Evolutionary conservation across 1,139 yeast species (phyloP).

Genomic region (Candida sojae): DNA sequence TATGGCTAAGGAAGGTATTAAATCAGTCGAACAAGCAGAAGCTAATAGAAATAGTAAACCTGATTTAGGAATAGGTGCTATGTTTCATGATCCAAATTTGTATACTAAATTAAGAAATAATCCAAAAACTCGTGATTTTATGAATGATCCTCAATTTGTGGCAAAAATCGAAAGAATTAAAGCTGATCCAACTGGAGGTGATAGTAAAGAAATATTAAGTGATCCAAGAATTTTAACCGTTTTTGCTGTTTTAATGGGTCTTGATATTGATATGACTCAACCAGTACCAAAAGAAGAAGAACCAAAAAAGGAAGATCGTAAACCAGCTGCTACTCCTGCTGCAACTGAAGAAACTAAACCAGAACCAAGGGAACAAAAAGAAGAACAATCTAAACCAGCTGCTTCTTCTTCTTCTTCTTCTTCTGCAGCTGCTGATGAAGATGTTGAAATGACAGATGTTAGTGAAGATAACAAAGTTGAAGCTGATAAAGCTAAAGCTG

Average conservation of each 20-base stretch:
- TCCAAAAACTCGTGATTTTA: conserved; percentile 84
- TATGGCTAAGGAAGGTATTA: conserved; percentile 84
- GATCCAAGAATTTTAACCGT: conserved; percentile 91
- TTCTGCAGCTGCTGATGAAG: conserved; percentile 21
- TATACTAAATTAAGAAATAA: conserved; percentile 73
- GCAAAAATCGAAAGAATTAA: conserved; percentile 67
- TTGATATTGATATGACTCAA: conserved; percentile 56
- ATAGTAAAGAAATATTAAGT: conserved; percentile 60
- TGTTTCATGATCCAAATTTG: conserved; percentile 80
- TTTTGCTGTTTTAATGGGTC: conserved; percentile 84
- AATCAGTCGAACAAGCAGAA: conserved; percentile 63
- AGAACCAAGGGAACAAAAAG: conserved; percentile 19
- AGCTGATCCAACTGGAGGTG: conserved; percentile 73
- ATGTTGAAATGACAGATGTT: conserved; percentile 35
- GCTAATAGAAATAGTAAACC: conserved; percentile 49
- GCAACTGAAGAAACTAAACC: conserved; percentile 10
- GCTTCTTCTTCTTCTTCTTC: conserved; percentile 18
- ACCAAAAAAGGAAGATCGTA: conserved; percentile 24
- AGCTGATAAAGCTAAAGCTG: conserved; percentile 81
- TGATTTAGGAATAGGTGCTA: conserved; percentile 73
- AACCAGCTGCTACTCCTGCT: conserved; percentile 22
- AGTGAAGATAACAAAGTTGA: conserved; percentile 33
- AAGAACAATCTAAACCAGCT: conserved; percentile 26
- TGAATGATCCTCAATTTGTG: conserved; percentile 87
- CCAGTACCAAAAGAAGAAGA: conserved; percentile 12